Conservation (phyloP, 2,329 filamentous ascomycete species). For the Pseudogymnoascus pannorum region DNA sequence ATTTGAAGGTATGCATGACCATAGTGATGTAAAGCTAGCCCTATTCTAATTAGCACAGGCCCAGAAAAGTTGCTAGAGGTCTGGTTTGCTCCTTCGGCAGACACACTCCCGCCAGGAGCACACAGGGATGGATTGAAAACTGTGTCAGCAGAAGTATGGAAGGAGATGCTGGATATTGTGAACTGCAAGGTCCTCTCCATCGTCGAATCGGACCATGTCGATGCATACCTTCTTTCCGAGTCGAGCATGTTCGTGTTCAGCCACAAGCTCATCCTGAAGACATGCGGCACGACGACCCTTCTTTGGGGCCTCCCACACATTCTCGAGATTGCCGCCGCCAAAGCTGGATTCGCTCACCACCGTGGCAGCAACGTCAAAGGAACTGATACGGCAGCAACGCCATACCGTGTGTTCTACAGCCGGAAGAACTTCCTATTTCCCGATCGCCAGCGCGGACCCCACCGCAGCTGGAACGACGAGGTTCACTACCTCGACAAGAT, state of each 20-base stretch:
- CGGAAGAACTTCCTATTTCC: slow-evolving; percentile 98
- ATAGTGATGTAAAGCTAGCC: slow-evolving; percentile 5
- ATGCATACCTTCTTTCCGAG: slow-evolving; percentile 94
- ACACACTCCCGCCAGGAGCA: slow-evolving; percentile 49
- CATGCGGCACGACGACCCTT: slow-evolving; percentile 92
- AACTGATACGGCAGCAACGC: slow-evolving; percentile 69
- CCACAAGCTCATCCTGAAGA: slow-evolving; percentile 99
- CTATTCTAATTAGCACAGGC: slow-evolving; percentile 41
- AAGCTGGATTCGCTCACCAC: slow-evolving; percentile 82
- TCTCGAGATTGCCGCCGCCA: slow-evolving; percentile 79
- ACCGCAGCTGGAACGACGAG: slow-evolving; percentile 96
- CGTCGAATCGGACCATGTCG: slow-evolving; percentile 85
- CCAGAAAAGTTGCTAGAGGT: slow-evolving; percentile 98
- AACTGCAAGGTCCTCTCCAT: slow-evolving; percentile 98
- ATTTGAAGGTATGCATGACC: slow-evolving; percentile 67
- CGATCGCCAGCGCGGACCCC: slow-evolving; percentile 85
- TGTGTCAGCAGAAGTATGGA: slow-evolving; percentile 79
- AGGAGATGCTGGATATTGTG: slow-evolving; percentile 93
- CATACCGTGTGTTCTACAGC: slow-evolving; percentile 96
- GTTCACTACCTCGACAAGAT: slow-evolving; percentile 87
- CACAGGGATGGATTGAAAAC: slow-evolving; percentile 63
- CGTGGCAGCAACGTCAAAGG: slow-evolving; percentile 53
- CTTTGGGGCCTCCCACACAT: slow-evolving; percentile 84
- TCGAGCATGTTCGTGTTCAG: slow-evolving; percentile 99
- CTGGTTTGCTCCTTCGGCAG: slow-evolving; percentile 83